Conservation (phyloP, 2,329 filamentous ascomycete genomes). For the Fusarium bulbicola region DNA sequence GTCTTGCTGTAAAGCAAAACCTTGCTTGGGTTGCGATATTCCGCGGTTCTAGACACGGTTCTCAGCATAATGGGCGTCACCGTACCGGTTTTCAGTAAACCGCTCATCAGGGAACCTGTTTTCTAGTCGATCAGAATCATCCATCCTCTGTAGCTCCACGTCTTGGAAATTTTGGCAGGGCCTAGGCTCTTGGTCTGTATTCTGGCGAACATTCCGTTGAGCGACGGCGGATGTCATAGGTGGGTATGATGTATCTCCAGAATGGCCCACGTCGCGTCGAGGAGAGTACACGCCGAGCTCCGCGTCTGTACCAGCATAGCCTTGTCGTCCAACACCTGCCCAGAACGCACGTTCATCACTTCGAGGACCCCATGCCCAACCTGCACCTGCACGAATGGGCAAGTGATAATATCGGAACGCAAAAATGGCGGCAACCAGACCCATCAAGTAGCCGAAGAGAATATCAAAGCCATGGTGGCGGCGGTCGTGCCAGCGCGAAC, state of each 20-base stretch:
- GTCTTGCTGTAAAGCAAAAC: neutral
- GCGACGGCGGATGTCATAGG: slow-evolving; percentile 34
- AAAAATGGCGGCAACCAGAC: slow-evolving; percentile 74
- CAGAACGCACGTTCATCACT: slow-evolving; percentile 79
- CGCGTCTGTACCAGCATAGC: slow-evolving; percentile 59
- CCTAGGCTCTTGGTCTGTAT: slow-evolving; percentile 18
- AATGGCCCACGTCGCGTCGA: slow-evolving; percentile 37
- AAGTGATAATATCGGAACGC: slow-evolving; percentile 88
- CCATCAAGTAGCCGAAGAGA: slow-evolving; percentile 83
- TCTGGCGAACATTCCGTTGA: slow-evolving; percentile 32
- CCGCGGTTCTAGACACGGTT: neutral
- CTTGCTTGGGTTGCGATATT: neutral
- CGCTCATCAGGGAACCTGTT: slow-evolving; percentile 20
- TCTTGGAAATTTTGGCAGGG: slow-evolving; percentile 43
- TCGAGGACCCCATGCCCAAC: slow-evolving; percentile 89
- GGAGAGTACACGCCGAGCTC: slow-evolving; percentile 26
- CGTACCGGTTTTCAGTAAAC: slow-evolving; percentile 10
- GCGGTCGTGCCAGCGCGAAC: slow-evolving; percentile 87
- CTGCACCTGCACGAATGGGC: slow-evolving; percentile 76
- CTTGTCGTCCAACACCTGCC: slow-evolving; percentile 73
- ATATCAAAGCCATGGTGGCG: slow-evolving; percentile 95
- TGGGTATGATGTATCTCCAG: slow-evolving; percentile 42
- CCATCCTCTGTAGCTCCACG: slow-evolving; percentile 45
- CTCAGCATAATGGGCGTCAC: slow-evolving; percentile 10
- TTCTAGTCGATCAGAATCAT: slow-evolving; percentile 24